Conservation (phyloP, 2,329 filamentous ascomycete genomes). For the Beauveria sp. region DNA sequence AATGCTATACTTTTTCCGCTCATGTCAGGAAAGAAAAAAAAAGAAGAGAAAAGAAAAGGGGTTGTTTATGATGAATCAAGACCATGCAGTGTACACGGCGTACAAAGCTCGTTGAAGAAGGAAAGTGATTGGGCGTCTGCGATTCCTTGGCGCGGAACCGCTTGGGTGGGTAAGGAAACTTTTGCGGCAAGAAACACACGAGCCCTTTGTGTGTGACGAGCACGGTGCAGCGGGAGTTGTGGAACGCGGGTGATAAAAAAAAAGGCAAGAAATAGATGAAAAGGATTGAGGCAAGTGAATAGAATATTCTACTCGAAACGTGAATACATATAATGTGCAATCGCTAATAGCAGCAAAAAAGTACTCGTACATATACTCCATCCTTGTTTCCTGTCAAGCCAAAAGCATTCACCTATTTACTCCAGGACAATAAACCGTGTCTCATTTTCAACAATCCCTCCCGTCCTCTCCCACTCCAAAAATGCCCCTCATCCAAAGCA, state of each 20-base stretch:
- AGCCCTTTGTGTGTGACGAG: not conserved
- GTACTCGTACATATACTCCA: not conserved
- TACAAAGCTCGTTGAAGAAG: not conserved
- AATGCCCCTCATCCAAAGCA: not conserved
- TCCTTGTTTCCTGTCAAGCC: not conserved
- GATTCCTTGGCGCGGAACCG: no score
- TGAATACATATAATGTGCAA: not conserved
- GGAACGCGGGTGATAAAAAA: not conserved
- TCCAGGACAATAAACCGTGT: not conserved
- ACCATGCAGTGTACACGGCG: not conserved
- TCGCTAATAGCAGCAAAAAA: conserved; percentile 3
- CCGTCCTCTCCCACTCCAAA: not conserved
- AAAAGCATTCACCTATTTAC: not conserved
- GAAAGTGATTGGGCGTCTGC: not conserved
- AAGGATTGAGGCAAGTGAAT: not conserved
- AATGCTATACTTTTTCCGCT: no score
- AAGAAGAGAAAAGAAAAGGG: not conserved
- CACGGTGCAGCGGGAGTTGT: not conserved
- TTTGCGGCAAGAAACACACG: no score
- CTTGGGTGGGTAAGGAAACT: not conserved
- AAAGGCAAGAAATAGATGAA: not conserved
- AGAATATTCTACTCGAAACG: not conserved
- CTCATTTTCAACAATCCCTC: not conserved
- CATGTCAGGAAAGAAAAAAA: no score
- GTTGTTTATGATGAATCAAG: not conserved